Evolutionary conservation across 2,329 filamentous ascomycete species (phyloP), one percentile per base, ranked within the genome.

Genomic region (Pseudogymnoascus sp.): DNA sequence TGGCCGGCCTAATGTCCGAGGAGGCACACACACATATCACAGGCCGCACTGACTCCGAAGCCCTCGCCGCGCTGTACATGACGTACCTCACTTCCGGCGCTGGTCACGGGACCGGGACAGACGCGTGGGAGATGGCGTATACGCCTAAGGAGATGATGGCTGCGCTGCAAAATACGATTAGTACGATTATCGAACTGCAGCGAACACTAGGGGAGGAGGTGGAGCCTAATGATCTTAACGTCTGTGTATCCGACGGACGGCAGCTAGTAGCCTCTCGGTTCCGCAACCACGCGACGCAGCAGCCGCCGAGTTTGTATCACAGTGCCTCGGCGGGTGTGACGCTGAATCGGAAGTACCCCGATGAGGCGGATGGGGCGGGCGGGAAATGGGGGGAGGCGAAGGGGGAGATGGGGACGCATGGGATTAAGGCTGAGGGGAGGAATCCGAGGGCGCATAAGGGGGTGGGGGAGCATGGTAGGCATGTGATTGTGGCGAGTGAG

Each of bases 401-500:
- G 53, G 61, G 64, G 11, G 60, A 42, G 5, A 60, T 37, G 56
- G 56, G 56, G 10, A 60, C 56, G 16, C 56, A 60, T 60, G 56
- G 56, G 21, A 1, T 36, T 2, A 65, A 66, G n/a, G 31, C 28
- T 1, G 62, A 53, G 36, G 67, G 68, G 8, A 63, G 64, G 40
- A 70, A 69, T 50, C 66, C 66, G 16, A 31, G 61, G 42, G 65
- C 75, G 1, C 73, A 71, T 53, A 74, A 72, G 1, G 72, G 73
- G 16, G 72, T 72, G 3, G 74, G 76, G 61, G 75, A 78, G 25
- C 77, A 79, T 69, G 81, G 81, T 2, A 76, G 75, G 46, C 82
- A 84, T 71, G 76, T 81, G 37, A 83, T 83, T 66, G 74, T 83
- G 37, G 79, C 81, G 11, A 80, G 77, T 66, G 81, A 84, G 72